Percentiles rank a stretch among this genome's conserved stretches.
Conservation (phyloP, 345 rosid genomes). For the Gynandropsis gynandra region DNA sequence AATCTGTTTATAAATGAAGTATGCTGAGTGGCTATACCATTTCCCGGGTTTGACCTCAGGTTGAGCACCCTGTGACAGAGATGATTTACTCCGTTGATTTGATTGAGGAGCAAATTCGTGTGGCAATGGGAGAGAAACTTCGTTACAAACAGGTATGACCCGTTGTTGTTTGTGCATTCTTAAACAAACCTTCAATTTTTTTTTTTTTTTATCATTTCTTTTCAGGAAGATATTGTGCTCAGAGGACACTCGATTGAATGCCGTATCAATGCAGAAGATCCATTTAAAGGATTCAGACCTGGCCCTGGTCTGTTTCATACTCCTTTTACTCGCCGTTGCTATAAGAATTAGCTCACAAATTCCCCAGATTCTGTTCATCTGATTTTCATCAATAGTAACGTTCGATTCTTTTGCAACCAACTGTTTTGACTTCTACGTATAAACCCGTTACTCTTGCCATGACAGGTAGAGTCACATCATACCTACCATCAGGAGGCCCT, state of each 20-base stretch:
- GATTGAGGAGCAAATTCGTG: constrained; percentile 97
- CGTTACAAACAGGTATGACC: constrained; percentile 64
- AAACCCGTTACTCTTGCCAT: constrained; percentile 2
- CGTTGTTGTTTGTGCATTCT: neutral
- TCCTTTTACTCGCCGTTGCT: too few species aligned
- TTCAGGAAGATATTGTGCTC: constrained; percentile 90
- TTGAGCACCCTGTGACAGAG: constrained; percentile 99
- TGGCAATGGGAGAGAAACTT: constrained; percentile 95
- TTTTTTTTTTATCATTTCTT: neutral
- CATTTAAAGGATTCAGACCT: constrained; percentile 93
- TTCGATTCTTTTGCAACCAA: too few species aligned
- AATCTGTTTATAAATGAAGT: constrained; percentile 1
- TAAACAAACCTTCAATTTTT: constrained; percentile 6
- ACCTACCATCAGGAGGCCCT: constrained; percentile 99
- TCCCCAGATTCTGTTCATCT: too few species aligned
- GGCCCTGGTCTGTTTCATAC: constrained; percentile 65
- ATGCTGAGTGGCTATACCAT: constrained; percentile 9
- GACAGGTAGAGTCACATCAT: constrained; percentile 90
- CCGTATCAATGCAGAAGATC: constrained; percentile 97
- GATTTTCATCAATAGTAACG: too few species aligned
- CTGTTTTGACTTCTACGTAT: neutral
- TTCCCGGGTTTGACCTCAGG: constrained; percentile 37
- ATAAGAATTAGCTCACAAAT: too few species aligned
- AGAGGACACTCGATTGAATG: constrained; percentile 98
- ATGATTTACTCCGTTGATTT: constrained; percentile 95